Conservation (phyloP, 306 rosid species). For the Parietaria judaica region DNA sequence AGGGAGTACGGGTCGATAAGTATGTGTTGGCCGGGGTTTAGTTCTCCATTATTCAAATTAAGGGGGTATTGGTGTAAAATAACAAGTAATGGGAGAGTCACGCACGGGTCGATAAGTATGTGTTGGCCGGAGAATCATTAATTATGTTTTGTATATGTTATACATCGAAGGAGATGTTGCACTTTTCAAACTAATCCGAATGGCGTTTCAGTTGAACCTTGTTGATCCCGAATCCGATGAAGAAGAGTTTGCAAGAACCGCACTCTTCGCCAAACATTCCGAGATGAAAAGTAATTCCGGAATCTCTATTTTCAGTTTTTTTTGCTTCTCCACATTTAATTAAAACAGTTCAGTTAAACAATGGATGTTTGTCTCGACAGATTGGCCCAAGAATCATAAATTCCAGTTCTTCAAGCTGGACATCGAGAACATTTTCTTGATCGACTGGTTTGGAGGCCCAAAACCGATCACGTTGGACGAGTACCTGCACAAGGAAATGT, state of each 20-base stretch:
- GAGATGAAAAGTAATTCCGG: conserved; percentile 69
- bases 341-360: not conserved
- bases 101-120: too few relatives aligned
- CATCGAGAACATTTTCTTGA: conserved; percentile 64
- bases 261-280: conserved; percentile 80
- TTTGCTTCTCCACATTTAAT: not conserved
- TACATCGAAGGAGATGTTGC: not conserved
- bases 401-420: conserved; percentile 67
- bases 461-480: conserved; percentile 66
- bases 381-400: conserved; percentile 65
- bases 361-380: conserved; percentile 33
- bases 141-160: too few relatives aligned
- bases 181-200: not conserved
- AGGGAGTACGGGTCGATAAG: too few relatives aligned
- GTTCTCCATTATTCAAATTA: too few relatives aligned
- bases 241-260: conserved; percentile 47
- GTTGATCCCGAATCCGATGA: conserved; percentile 50
- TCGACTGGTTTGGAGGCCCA: conserved; percentile 83
- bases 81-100: too few relatives aligned
- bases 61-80: too few relatives aligned
- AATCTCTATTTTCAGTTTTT: conserved; percentile 9
- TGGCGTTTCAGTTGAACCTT: conserved; percentile 54
- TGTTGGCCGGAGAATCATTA: too few relatives aligned
- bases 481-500: conserved; percentile 48
- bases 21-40: too few relatives aligned